These are phyloP conservation scores for Xerocomellus amylosporus DNA, from an alignment of 768 basidiomycete species.

Conservation along the genomic window DNA sequence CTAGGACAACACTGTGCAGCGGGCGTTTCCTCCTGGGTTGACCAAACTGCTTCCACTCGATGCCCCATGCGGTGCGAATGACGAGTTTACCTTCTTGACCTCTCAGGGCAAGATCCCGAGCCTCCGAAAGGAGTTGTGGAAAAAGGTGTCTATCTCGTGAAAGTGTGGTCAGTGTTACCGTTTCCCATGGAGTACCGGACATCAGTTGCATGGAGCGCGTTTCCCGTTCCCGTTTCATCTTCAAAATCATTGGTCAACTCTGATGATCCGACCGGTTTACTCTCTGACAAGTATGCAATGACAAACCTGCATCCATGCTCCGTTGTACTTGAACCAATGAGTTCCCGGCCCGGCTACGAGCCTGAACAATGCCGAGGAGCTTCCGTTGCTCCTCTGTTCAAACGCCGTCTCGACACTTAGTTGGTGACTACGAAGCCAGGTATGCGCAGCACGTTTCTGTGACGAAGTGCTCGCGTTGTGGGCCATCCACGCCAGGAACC, in stretches of 20 bases:
- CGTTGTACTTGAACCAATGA: conserved; percentile 86
- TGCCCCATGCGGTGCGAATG: conserved; percentile 95
- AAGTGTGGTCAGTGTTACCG: conserved; percentile 88
- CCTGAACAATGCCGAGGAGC: conserved; percentile 83
- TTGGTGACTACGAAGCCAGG: conserved; percentile 80
- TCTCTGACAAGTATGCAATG: not conserved
- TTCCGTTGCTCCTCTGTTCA: conserved; percentile 88
- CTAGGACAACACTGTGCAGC: conserved; percentile 84
- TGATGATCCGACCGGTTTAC: not conserved
- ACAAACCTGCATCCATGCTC: conserved; percentile 93
- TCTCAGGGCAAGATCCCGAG: conserved; percentile 81
- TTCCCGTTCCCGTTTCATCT: conserved; percentile 95
- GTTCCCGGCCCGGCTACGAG: conserved; percentile 95
- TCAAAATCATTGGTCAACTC: conserved; percentile 9
- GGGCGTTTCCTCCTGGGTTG: conserved; percentile 85
- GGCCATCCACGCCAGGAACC: conserved; percentile 98
- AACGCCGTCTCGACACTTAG: conserved; percentile 92
- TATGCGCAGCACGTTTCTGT: conserved; percentile 20
- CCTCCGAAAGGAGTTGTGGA: conserved; percentile 76
- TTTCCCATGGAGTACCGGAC: conserved; percentile 96
- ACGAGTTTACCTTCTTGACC: conserved; percentile 93
- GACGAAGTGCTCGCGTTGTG: conserved; percentile 47
- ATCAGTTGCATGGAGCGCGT: conserved; percentile 88
- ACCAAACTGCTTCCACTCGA: conserved; percentile 95
- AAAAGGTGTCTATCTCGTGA: conserved; percentile 84